Conservation (phyloP, 768 basidiomycete species). For the Termitomyces titanicus region DNA sequence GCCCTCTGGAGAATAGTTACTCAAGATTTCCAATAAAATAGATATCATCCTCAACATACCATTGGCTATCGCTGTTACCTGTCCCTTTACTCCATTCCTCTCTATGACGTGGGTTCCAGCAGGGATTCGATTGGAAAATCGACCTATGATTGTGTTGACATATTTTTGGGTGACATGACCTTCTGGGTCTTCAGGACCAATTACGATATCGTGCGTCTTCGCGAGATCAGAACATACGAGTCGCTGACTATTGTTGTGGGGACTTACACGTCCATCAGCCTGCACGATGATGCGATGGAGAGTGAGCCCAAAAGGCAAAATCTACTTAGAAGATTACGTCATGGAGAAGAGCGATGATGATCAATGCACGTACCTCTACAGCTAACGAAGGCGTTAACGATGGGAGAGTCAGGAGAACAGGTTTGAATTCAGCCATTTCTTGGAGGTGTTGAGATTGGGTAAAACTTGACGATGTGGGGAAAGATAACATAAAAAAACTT, state of each 20-base stretch:
- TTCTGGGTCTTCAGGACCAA: conserved; percentile 64
- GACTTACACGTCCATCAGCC: conserved; percentile 55
- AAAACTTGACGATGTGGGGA: background rate
- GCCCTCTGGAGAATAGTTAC: conserved; percentile 32
- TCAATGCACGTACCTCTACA: conserved; percentile 48
- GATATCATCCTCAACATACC: conserved; percentile 24
- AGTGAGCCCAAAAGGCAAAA: conserved; percentile 66
- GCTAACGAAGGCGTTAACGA: conserved; percentile 55
- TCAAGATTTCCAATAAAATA: background rate
- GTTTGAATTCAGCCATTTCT: conserved; percentile 45
- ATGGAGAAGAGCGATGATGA: background rate
- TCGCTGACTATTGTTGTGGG: background rate
- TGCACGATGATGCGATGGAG: conserved; percentile 67
- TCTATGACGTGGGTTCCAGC: conserved; percentile 50
- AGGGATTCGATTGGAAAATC: conserved; percentile 72
- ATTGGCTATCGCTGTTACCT: conserved; percentile 42
- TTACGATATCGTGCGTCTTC: conserved; percentile 73
- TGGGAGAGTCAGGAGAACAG: conserved; percentile 51
- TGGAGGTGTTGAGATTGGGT: background rate
- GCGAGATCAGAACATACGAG: background rate
- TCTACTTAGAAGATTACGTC: conserved; percentile 28
- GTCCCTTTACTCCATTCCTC: conserved; percentile 47
- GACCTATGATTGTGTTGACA: conserved; percentile 68
- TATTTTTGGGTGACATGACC: conserved; percentile 62
- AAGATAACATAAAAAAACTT: background rate